Evolutionary conservation across 805 yeast species (phyloP), one percentile per base, ranked within the genome.

Genomic region (Candida montana): DNA sequence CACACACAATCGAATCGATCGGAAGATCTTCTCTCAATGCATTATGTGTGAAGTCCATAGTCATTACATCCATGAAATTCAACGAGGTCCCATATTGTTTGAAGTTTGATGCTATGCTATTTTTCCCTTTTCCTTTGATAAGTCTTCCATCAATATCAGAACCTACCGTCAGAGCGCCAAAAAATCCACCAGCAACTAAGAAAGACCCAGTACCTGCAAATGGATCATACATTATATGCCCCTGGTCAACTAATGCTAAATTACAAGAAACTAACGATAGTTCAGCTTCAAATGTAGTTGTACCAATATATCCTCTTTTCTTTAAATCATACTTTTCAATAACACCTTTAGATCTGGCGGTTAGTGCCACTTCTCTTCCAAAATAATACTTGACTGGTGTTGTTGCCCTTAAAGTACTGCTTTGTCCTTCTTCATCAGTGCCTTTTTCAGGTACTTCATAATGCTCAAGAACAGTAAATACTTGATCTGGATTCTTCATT

Each of bases 121-220:
- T 74, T 46, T 68, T 68, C 2, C 72, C 69, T 48, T 80, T 82
- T 2, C 97, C 97, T 45, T 79, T 76, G 30, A 79, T 64, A 55
- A 91, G 69, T 35, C 96, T 71, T 5, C 86, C 81, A 59, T 93
- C 98, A 39, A 93, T 90, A 60, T 93, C 99, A 0, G 96, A 81
- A 0, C 98, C 98, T 31, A 84, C 64, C 0, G 87, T 76, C 9
- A 79, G 53, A 0, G 91, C 93, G 2, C 95, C 95, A 59, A 77
- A 88, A 48, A 82, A 76, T 0, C 90, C 87, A 11, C 89, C 95
- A 1, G 96, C 90, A 2, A 88, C 83, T 31, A 91, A 67, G 56
- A 93, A 93, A 17, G 96, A 87, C 0, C 99, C 99, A 0, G 99
- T 93, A 0, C 99, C 99, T 4, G 86, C 88, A 65, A 93, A 93